Conservation (phyloP, 2,329 filamentous ascomycete species). For the Xylariomycetidae sp. region DNA sequence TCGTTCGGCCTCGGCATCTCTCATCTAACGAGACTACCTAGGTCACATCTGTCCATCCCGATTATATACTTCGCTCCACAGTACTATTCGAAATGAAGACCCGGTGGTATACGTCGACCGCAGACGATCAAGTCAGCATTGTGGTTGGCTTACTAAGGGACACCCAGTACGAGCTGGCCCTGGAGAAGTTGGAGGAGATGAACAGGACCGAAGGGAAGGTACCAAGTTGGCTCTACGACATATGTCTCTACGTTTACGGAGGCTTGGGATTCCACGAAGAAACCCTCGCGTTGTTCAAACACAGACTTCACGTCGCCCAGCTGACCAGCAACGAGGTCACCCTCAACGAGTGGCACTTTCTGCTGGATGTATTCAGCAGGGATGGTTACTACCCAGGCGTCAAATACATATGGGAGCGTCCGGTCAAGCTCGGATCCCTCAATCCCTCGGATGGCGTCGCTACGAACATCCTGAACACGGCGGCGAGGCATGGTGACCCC, state of each 20-base stretch:
- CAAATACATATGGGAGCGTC: slow-evolving; percentile 65
- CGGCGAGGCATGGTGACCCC: slow-evolving; percentile 63
- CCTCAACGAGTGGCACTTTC: slow-evolving; percentile 52
- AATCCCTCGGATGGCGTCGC: slow-evolving; percentile 62
- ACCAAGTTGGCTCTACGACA: slow-evolving; percentile 71
- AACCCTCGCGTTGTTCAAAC: slow-evolving; percentile 62
- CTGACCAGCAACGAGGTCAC: slow-evolving; percentile 12
- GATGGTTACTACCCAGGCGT: slow-evolving; percentile 61
- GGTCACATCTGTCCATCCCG: slow-evolving; percentile 76
- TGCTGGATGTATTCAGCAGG: slow-evolving; percentile 71
- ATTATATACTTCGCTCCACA: slow-evolving; percentile 70
- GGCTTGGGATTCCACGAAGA: slow-evolving; percentile 73
- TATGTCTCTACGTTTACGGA: slow-evolving; percentile 70
- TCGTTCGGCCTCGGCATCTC: slow-evolving; percentile 1
- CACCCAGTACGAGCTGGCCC: slow-evolving; percentile 74
- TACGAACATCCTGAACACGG: slow-evolving; percentile 66
- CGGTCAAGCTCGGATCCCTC: slow-evolving; percentile 52
- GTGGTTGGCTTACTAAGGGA: slow-evolving; percentile 74
- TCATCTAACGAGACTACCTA: slow-evolving; percentile 25
- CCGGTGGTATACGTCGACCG: slow-evolving; percentile 63
- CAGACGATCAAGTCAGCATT: slow-evolving; percentile 60
- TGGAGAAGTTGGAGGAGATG: slow-evolving; percentile 66
- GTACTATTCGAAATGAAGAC: slow-evolving; percentile 70
- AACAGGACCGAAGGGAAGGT: slow-evolving; percentile 49
- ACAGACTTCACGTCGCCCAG: slow-evolving; percentile 38